Evolutionary conservation across 306 rosid species (phyloP), one percentile per base, ranked within the genome.

Genomic region (Ammopiptanthus mongolicus): DNA sequence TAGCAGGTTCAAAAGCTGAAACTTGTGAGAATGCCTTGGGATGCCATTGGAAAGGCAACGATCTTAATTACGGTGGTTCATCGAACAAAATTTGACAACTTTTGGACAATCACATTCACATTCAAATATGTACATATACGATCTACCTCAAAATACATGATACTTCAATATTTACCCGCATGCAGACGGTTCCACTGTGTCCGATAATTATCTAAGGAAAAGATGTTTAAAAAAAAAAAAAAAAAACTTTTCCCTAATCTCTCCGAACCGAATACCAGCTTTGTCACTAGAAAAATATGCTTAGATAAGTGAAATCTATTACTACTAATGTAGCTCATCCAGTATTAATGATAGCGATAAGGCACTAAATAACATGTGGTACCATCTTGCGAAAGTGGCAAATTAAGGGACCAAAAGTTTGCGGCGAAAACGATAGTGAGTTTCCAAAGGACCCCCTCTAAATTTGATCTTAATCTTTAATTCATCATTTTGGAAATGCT

Each of bases 381-480:
- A 33, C 33, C 71, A 78, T 50, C 53, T 15, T 44, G 23, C 36
- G 62, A 47, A 44, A 62, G 50, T 75, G 81, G 66, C 11, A 69
- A 22, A n/a, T n/a, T 23, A 74, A 55, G 79, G 73, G 75, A 75
- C 87, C 78, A 83, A 70, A 63, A 75, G 23, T 60, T 56, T 71
- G 71, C 29, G 29, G 41, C 42, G 29, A 74, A 74, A 83, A 69
- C 33, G 66, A 63, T 44, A 3, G 0, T 5, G 10, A 12, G 14
- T 52, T 15, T 48, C 5, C 53, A 33, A n/a, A n/a, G 60, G 42
- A 46, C 48, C 51, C 48, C 5, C 18, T 48, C 33, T n/a, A 33
- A 33, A n/a, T 53, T 74, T 69, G 39, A 57, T 46, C 13, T 46
- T 11, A 69, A 66, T 69, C 37, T 72, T 1, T 52, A 63, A 53